These are phyloP conservation scores for Xylaria digitata DNA, from an alignment of 2,329 filamentous ascomycete species.

Conservation along the genomic window DNA sequence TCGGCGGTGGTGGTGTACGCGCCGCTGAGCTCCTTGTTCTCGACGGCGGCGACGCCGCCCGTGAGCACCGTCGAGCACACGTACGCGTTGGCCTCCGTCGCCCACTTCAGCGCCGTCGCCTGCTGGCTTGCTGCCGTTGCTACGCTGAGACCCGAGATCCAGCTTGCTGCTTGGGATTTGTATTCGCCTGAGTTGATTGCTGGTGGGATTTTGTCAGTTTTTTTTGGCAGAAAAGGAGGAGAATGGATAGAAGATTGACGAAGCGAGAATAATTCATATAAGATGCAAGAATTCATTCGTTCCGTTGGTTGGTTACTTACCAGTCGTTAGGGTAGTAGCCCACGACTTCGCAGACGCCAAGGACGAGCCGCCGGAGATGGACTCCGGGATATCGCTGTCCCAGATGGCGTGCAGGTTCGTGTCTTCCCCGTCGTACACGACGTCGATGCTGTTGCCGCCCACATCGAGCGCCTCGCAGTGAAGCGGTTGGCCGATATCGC, in stretches of 20 bases:
- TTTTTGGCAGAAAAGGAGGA: not conserved
- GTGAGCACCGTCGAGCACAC: constrained; percentile 58
- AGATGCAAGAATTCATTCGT: too few relatives aligned
- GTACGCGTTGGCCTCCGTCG: constrained; percentile 55
- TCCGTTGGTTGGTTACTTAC: constrained; percentile 34
- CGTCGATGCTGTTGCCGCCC: constrained; percentile 68
- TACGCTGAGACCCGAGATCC: constrained; percentile 53
- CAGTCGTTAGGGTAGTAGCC: constrained; percentile 52
- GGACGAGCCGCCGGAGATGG: constrained; percentile 53
- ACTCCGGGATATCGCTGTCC: constrained; percentile 69
- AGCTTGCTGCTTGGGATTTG: constrained; percentile 50
- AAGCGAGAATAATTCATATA: too few relatives aligned
- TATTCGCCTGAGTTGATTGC: constrained; percentile 55
- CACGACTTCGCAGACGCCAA: constrained; percentile 54
- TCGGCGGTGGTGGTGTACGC: constrained; percentile 55
- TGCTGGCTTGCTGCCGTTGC: constrained; percentile 44
- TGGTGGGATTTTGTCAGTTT: constrained; percentile 9
- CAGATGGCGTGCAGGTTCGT: constrained; percentile 71
- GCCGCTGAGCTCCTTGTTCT: constrained; percentile 55
- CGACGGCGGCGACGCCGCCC: constrained; percentile 53
- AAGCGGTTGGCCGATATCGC: constrained; percentile 67
- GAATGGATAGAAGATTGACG: too few relatives aligned
- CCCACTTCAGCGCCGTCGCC: constrained; percentile 54
- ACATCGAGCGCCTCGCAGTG: constrained; percentile 63
- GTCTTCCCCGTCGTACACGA: constrained; percentile 61